Conservation (phyloP, 345 rosid genomes). For the Gossypium ekmanianum region DNA sequence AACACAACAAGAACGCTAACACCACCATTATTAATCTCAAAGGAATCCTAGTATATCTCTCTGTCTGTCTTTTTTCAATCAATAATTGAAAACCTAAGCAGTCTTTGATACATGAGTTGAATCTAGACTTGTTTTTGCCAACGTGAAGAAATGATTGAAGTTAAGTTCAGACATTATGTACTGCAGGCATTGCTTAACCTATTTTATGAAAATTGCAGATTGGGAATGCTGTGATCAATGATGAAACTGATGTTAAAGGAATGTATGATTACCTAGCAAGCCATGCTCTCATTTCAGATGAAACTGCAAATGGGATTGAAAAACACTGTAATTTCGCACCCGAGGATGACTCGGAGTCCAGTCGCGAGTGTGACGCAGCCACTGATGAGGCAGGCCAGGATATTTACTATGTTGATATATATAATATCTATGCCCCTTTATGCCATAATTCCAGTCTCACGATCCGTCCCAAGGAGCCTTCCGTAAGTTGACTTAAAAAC, state of each 20-base stretch:
- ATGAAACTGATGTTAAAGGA: constrained; percentile 57
- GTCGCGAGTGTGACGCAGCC: constrained; percentile 37
- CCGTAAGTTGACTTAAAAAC: constrained; percentile 28
- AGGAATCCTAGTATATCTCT: constrained; percentile 52
- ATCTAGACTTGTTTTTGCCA: not conserved
- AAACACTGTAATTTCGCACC: constrained; percentile 51
- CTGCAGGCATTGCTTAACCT: not conserved
- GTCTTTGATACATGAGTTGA: not conserved
- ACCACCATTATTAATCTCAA: constrained; percentile 59
- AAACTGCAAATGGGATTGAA: constrained; percentile 22
- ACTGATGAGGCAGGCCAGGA: constrained; percentile 17
- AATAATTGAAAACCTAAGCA: not conserved
- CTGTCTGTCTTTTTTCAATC: not conserved
- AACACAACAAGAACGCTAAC: constrained; percentile 41
- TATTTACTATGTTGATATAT: constrained; percentile 39
- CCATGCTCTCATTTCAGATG: constrained; percentile 63
- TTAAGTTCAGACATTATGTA: not conserved
- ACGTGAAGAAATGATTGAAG: constrained; percentile 15
- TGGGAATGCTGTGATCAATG: constrained; percentile 77
- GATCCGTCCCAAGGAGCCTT: constrained; percentile 40
- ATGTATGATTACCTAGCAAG: constrained; percentile 60
- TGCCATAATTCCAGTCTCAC: constrained; percentile 47
- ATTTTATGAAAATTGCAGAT: constrained; percentile 37
- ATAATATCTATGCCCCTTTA: constrained; percentile 72
- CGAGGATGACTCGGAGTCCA: constrained; percentile 18